These are phyloP conservation scores for Corylus heterophylla DNA, from an alignment of 306 rosid genomes.

Conservation along the genomic window DNA sequence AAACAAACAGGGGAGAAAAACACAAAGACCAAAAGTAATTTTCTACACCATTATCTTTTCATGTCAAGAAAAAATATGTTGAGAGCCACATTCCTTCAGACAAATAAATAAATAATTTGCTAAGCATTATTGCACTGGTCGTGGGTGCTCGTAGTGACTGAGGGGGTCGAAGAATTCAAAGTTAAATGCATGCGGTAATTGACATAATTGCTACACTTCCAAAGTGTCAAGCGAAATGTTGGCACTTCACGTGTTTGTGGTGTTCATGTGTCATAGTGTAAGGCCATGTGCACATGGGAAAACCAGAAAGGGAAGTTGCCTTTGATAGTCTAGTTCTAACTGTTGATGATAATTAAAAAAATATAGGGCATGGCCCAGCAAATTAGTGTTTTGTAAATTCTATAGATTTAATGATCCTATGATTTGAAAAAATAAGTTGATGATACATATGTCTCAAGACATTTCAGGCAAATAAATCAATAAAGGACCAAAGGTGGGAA, in stretches of 20 bases:
- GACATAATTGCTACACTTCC: background rate
- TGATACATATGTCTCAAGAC: background rate
- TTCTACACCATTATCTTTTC: background rate
- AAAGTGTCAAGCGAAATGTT: background rate
- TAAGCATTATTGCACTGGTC: background rate
- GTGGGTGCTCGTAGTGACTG: too few relatives aligned
- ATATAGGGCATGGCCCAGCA: background rate
- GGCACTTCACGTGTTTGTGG: background rate
- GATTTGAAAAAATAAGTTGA: background rate
- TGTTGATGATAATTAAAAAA: background rate
- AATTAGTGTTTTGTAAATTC: too few relatives aligned
- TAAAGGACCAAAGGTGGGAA: too few relatives aligned
- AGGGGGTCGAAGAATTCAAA: background rate
- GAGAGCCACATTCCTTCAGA: background rate
- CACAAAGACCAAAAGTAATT: slow-evolving; percentile 4
- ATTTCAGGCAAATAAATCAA: background rate
- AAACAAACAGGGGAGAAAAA: slow-evolving; percentile 12
- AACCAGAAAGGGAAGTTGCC: background rate
- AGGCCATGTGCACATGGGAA: background rate
- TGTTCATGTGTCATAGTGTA: background rate
- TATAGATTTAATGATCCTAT: background rate
- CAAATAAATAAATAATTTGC: background rate
- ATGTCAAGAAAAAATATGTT: background rate
- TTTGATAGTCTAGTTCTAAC: background rate
- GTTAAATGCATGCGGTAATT: background rate